Percentiles rank a stretch among this genome's conserved stretches.
Evolutionary conservation across 306 rosid genomes (phyloP).

Genomic region (Trichosanthes cucumerina): DNA sequence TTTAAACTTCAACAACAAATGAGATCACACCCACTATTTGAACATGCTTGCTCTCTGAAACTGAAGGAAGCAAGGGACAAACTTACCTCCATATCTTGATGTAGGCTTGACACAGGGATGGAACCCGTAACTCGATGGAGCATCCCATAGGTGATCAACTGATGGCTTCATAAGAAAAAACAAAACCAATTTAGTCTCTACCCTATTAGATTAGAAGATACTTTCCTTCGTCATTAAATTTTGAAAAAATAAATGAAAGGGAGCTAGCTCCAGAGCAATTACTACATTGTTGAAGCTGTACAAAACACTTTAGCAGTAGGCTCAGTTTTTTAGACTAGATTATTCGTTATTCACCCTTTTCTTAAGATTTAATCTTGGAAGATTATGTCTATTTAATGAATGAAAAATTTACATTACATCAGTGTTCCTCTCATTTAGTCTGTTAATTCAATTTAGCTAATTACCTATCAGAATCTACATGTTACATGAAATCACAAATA

Average conservation of each 20-base stretch:
- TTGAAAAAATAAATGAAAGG: background rate
- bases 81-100: slow-evolving; percentile 55
- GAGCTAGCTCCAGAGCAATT: background rate
- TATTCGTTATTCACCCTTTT: background rate
- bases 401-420: background rate
- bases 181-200: background rate
- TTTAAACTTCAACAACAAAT: background rate
- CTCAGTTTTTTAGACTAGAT: background rate
- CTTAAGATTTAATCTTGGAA: background rate
- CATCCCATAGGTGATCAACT: slow-evolving; percentile 46
- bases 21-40: background rate
- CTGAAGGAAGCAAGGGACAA: background rate
- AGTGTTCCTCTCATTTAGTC: background rate
- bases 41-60: background rate
- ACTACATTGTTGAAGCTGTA: background rate
- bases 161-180: slow-evolving; percentile 16
- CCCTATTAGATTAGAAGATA: background rate
- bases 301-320: background rate
- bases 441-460: background rate
- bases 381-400: background rate
- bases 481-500: background rate
- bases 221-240: background rate
- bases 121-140: slow-evolving; percentile 47
- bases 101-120: slow-evolving; percentile 63
- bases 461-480: background rate